These are phyloP conservation scores for Colletotrichum sp. DNA, from an alignment of 2,329 filamentous ascomycete genomes.

Conservation along the genomic window DNA sequence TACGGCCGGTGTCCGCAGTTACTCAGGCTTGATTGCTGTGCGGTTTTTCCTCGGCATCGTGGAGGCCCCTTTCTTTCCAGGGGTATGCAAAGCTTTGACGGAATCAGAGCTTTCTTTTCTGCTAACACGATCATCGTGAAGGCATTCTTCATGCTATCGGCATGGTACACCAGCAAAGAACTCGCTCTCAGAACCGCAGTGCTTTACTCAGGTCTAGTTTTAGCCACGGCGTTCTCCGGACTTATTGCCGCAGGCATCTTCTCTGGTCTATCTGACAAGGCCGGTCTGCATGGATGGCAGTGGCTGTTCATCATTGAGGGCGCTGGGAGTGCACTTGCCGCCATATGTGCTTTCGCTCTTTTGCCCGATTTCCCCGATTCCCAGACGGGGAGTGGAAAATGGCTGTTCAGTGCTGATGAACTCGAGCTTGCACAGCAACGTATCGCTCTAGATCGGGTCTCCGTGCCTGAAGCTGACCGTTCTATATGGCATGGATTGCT, in stretches of 20 bases:
- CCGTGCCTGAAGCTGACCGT: constrained; percentile 3
- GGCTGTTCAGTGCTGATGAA: background rate
- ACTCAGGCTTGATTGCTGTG: background rate
- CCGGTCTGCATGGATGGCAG: background rate
- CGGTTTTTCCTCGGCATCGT: background rate
- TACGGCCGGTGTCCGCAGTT: background rate
- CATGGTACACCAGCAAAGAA: constrained; percentile 74
- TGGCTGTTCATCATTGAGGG: background rate
- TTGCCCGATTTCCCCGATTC: background rate
- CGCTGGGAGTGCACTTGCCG: background rate
- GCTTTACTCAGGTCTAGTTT: background rate
- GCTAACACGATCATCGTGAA: background rate
- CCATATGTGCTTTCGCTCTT: background rate
- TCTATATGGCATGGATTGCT: constrained; percentile 22
- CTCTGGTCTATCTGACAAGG: background rate
- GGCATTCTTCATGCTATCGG: constrained; percentile 58
- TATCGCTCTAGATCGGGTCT: constrained; percentile 22
- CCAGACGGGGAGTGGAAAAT: background rate
- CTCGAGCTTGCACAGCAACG: constrained; percentile 10
- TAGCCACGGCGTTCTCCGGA: background rate
- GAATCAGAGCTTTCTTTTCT: background rate
- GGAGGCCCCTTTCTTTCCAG: background rate
- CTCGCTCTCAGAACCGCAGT: constrained; percentile 54
- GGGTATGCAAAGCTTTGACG: accelerated
- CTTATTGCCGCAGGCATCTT: constrained; percentile 22